Conservation (phyloP, 192 early-diverging fungal genomes). For the Haplosporangium gracile region DNA sequence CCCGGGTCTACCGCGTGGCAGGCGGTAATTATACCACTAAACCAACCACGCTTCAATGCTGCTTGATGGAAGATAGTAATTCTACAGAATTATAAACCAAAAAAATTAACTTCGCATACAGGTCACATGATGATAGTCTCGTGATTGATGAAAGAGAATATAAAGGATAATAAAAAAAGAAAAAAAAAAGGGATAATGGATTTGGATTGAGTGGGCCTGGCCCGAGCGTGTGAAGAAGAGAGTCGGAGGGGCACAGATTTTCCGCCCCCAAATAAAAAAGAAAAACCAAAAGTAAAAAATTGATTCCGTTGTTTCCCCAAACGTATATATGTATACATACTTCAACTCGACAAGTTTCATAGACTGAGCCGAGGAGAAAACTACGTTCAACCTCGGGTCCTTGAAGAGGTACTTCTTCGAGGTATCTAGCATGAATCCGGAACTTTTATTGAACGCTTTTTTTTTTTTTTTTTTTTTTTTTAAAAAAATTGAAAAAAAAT, state of each 20-base stretch:
- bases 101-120: too few relatives aligned
- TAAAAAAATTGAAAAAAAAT: neutral
- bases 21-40: conserved; percentile 85
- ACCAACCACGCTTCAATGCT: conserved; percentile 58
- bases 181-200: too few relatives aligned
- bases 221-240: neutral
- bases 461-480: neutral
- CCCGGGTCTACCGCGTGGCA: conserved; percentile 87
- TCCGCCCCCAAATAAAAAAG: neutral
- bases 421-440: conserved; percentile 8
- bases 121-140: too few relatives aligned
- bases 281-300: neutral
- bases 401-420: neutral
- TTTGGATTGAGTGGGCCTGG: neutral
- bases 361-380: too few relatives aligned
- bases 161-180: too few relatives aligned
- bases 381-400: neutral
- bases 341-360: too few relatives aligned
- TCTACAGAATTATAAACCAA: neutral
- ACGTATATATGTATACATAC: too few relatives aligned
- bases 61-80: neutral
- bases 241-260: neutral
- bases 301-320: too few relatives aligned
- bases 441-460: neutral
- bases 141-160: neutral